Evolutionary conservation across 352 stramenopile species (phyloP).

Genomic region (Phytophthora pluvialis): DNA sequence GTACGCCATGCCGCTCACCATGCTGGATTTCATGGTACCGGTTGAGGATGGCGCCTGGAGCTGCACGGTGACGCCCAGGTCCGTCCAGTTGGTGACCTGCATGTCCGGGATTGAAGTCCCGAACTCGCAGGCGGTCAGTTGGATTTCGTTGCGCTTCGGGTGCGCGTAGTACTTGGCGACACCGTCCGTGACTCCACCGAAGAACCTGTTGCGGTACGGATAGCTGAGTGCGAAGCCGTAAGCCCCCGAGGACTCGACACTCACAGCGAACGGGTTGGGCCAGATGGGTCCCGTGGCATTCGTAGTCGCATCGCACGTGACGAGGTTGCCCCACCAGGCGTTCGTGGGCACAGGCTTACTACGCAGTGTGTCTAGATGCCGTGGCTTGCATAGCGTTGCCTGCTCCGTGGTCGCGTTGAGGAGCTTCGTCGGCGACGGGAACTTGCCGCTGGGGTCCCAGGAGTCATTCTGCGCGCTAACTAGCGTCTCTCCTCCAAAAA

Average conservation of each 20-base stretch:
- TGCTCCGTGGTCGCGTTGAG: conserved; percentile 50
- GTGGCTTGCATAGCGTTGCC: conserved; percentile 52
- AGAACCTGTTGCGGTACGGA: conserved; percentile 74
- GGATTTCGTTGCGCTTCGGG: conserved; percentile 63
- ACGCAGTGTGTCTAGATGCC: conserved; percentile 57
- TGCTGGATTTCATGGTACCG: conserved; percentile 45
- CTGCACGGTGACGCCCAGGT: conserved; percentile 65
- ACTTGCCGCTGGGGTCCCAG: conserved; percentile 51
- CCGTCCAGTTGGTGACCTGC: conserved; percentile 65
- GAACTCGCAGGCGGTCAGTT: conserved; percentile 68
- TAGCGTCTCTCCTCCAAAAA: conserved; percentile 20
- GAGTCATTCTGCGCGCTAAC: conserved; percentile 42
- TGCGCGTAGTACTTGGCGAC: conserved; percentile 67
- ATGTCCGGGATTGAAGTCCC: conserved; percentile 43
- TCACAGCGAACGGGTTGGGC: conserved; percentile 73
- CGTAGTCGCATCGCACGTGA: conserved; percentile 58
- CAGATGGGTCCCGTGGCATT: conserved; percentile 68
- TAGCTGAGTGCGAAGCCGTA: conserved; percentile 69
- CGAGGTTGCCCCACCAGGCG: conserved; percentile 83
- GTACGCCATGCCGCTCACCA: conserved; percentile 81
- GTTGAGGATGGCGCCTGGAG: conserved; percentile 40
- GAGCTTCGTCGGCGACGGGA: conserved; percentile 38
- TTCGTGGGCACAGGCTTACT: conserved; percentile 76
- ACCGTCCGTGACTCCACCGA: conserved; percentile 45
- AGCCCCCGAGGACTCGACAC: conserved; percentile 43